Evolutionary conservation across 1,139 yeast genomes (phyloP), one percentile per base, ranked within the genome.

Genomic region (Schizosaccharomyces versatilis): DNA sequence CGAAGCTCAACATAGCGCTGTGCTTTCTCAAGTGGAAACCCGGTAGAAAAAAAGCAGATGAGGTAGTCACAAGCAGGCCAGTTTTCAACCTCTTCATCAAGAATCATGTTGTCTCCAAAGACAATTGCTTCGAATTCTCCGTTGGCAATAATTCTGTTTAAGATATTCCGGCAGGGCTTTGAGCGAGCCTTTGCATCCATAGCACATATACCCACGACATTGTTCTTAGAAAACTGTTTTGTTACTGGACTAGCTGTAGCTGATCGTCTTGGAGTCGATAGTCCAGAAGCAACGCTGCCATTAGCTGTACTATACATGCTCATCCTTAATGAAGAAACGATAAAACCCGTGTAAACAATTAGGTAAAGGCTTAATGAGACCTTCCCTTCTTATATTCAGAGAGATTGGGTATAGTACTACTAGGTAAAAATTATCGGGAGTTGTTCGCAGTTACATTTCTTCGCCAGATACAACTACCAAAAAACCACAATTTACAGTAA

Each of bases 51-150:
- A 68, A 90, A 90, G 62, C 93, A 81, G 59, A 90, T 84, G 60
- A 93, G 73, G 64, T 85, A 90, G 65, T 93, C 98, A 70, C 98
- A 93, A 47, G 95, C 85, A 39, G 98, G 99, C 98, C 99, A 90
- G 66, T 86, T 85, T 68, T 90, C 97, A 59, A 90, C 78, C 42
- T 62, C 64, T 69, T 93, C 98, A 68, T 93, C 98, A 56, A 93
- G 71, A 54, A 93, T 90, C 19, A 88, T 97, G 68, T 93, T 93
- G 67, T 93, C 99, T 57, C 98, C 98, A 70, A 93, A 93, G 57
- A 90, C 86, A 38, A 93, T 83, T 0, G 97, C 86, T 66, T 93
- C 97, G 67, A 93, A 90, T 68, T 90, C 98, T 38, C 95, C 96
- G 62, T 84, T 81, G 62, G 84, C 94, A 59, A 88, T 84, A 63